Percentiles rank a stretch among this genome's conserved stretches.
Evolutionary conservation across 805 yeast genomes (phyloP).

Genomic region (Yamadazyma kitorensis): DNA sequence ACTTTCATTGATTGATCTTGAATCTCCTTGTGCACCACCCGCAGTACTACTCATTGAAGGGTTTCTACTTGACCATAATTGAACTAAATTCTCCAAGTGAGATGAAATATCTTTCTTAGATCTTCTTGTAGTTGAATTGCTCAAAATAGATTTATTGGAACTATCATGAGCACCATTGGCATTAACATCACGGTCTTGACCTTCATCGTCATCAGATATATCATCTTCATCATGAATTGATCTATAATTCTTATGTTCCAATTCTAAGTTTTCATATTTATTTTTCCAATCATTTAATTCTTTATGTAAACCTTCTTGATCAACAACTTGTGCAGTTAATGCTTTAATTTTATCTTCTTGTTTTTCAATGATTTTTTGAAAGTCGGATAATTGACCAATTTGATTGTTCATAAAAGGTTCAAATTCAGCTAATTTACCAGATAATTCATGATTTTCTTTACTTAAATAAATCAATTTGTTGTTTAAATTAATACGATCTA

Average conservation of each 20-base stretch:
- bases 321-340: conserved; percentile 40
- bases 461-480: conserved; percentile 44
- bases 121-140: conserved; percentile 20
- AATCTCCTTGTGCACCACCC: no score
- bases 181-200: conserved; percentile 13
- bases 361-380: conserved; percentile 52
- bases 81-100: conserved; percentile 34
- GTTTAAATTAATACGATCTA: conserved; percentile 42
- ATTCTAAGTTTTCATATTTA: conserved; percentile 41
- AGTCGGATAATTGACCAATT: conserved; percentile 47
- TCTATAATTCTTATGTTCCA: conserved; percentile 44
- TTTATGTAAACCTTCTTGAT: conserved; percentile 42
- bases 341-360: conserved; percentile 48
- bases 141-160: conserved; percentile 21
- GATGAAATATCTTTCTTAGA: conserved; percentile 29
- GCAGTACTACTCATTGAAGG: conserved; percentile 10
- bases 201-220: conserved; percentile 29
- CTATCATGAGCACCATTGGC: conserved; percentile 14
- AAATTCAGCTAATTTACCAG: conserved; percentile 41
- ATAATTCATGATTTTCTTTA: conserved; percentile 43
- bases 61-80: conserved; percentile 25
- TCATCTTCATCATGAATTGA: conserved; percentile 32
- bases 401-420: conserved; percentile 54
- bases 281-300: conserved; percentile 48
- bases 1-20: conserved; percentile 1